These are phyloP conservation scores for Meyerozyma smithsonii DNA, from an alignment of 1,139 yeast genomes.

Conservation along the genomic window DNA sequence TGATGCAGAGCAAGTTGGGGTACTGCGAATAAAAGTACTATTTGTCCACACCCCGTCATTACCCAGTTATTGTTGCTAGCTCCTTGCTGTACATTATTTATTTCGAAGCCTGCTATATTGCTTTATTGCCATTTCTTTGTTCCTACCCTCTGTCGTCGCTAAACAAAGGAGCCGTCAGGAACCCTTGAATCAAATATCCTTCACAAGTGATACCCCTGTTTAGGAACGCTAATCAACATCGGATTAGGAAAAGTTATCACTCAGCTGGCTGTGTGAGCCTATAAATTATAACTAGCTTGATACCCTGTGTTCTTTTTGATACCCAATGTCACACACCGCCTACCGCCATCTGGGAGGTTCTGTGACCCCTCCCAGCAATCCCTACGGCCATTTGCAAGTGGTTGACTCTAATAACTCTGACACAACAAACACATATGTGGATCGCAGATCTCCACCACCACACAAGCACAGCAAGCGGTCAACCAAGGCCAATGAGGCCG, in stretches of 20 bases:
- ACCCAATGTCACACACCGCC: neutral
- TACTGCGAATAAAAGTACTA: neutral
- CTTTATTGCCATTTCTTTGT: neutral
- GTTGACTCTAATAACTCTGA: constrained; percentile 9
- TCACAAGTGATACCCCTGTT: neutral
- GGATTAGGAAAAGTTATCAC: neutral
- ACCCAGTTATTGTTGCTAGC: neutral
- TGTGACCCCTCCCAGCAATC: neutral
- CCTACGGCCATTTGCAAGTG: constrained; percentile 6
- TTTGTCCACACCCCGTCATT: neutral
- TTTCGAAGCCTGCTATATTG: neutral
- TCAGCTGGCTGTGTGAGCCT: neutral
- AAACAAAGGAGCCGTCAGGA: neutral
- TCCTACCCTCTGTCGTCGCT: neutral
- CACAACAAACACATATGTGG: constrained; percentile 13
- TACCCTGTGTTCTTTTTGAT: constrained; percentile 1
- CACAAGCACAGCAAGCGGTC: constrained; percentile 3
- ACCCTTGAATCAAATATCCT: neutral
- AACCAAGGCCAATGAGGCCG: neutral
- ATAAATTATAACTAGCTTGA: neutral
- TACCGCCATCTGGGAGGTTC: neutral
- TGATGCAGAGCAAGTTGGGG: constrained; percentile 1
- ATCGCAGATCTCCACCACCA: constrained; percentile 5
- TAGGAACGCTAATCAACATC: neutral
- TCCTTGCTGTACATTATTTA: neutral